phyloP scores from a whole-genome alignment of 176 grass and related monocot genomes.

The Bonia amplexicaulis region DNA sequence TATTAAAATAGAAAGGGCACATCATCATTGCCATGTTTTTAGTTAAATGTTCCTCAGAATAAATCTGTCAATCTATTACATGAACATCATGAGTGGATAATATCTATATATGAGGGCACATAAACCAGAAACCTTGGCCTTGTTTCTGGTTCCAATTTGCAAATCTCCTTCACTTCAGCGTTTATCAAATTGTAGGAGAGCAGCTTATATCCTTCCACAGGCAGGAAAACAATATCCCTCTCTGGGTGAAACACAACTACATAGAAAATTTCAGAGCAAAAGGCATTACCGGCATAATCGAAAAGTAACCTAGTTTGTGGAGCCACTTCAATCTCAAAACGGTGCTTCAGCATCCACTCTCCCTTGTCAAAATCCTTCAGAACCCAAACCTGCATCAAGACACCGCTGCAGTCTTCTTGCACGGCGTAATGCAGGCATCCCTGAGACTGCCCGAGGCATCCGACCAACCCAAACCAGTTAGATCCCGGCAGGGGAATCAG shows the following conservation, averaged over 20 bases:
- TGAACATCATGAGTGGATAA: neutral
- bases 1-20: neutral
- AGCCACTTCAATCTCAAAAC: neutral
- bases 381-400: conserved; percentile 13
- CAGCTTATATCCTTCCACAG: conserved; percentile 24
- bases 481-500: neutral
- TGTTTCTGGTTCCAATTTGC: conserved; percentile 1
- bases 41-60: neutral
- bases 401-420: neutral
- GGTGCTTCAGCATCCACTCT: conserved; percentile 5
- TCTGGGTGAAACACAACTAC: conserved; percentile 23
- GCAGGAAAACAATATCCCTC: conserved; percentile 32
- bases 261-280: neutral
- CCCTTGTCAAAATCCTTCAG: neutral
- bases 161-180: neutral
- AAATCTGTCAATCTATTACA: neutral
- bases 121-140: conserved; percentile 20
- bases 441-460: conserved; percentile 15
- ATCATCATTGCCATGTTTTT: neutral
- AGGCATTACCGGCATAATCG: neutral
- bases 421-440: conserved; percentile 14
- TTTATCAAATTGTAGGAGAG: conserved; percentile 19
- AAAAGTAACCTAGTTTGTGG: neutral
- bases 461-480: neutral
- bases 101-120: neutral